Evolutionary conservation across 1,284 basidiomycete genomes (phyloP), one percentile per base, ranked within the genome.

Genomic region (Heliocybe sulcata): DNA sequence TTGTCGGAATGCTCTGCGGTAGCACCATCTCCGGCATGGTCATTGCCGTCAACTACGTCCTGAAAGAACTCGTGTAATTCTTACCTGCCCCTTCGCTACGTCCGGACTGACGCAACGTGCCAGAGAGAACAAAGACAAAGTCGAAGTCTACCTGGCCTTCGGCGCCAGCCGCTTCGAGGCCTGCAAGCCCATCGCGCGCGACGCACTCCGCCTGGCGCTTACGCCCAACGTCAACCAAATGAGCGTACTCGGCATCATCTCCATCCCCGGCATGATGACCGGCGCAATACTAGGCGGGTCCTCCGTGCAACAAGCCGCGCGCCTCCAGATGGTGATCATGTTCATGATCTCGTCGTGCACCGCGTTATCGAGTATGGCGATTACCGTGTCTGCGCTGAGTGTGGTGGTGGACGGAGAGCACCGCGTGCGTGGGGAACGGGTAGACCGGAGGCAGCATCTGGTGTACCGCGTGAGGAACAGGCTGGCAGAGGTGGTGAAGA

Each of bases 311-410:
- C 90, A 92, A 69, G 92, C 92, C 0, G 89, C 90, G 1, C 82
- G 84, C 52, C 70, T 94, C 10, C 92, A 94, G 64, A 92, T 92
- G 86, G 84, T 93, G 57, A 91, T 93, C 71, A 90, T 92, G 83
- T 93, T 94, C 69, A 90, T 93, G 86, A 90, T 94, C 54, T 84
- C 85, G 1, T 85, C 90, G 0, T 80, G 82, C 55, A 87, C 86
- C 0, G 81, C 84, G 1, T 77, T 93, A 23, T 80, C 83, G 3
- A 77, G 82, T 4, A 84, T 90, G 56, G 71, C 80, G 51, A 80
- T 82, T 1, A 84, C 86, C 1, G 70, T 83, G 54, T 72, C 82
- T 35, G 76, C 81, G 1, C 76, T 92, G 11, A 69, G 68, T 1
- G 77, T 85, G 12, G 76, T 85, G 3, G 79, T 92, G 19, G 91